Percentiles rank a stretch among this genome's conserved stretches.
phyloP scores from a whole-genome alignment of 305 asterid genomes.

The Solanum chacoense region DNA sequence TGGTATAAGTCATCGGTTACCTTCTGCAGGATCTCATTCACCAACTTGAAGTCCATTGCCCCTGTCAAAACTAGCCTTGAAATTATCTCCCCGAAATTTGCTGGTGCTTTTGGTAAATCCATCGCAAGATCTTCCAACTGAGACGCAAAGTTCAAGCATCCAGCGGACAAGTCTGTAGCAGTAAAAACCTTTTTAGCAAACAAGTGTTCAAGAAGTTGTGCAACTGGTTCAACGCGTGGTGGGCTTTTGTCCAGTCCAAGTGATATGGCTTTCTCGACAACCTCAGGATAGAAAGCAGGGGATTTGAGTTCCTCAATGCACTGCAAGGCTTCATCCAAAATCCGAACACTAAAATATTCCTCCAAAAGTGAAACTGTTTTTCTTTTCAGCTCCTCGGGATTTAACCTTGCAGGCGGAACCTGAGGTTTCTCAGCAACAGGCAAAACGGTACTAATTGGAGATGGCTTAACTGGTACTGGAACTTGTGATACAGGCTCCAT shows the following conservation, averaged over 20 bases:
- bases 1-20: conserved; percentile 42
- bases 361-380: conserved; percentile 57
- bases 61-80: conserved; percentile 41
- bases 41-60: conserved; percentile 42
- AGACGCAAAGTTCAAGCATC: conserved; percentile 43
- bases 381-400: conserved; percentile 35
- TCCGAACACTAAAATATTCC: conserved; percentile 49
- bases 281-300: conserved; percentile 53
- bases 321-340: conserved; percentile 65
- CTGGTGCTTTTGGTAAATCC: conserved; percentile 80
- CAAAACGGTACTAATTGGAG: conserved; percentile 16
- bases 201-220: conserved; percentile 44
- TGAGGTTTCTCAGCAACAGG: conserved; percentile 25
- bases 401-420: conserved; percentile 22
- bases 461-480: conserved; percentile 19
- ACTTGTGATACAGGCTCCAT: conserved; percentile 26
- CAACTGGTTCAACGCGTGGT: conserved; percentile 51
- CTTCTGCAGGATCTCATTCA: conserved; percentile 40
- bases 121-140: conserved; percentile 67
- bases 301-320: conserved; percentile 73
- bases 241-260: conserved; percentile 75
- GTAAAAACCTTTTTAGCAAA: conserved; percentile 35
- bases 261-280: conserved; percentile 59
- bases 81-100: conserved; percentile 54
- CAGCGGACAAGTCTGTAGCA: conserved; percentile 29